Base-by-base conservation (phyloP, 1,284 basidiomycete genomes). In the Albatrellus sp. region DNA sequence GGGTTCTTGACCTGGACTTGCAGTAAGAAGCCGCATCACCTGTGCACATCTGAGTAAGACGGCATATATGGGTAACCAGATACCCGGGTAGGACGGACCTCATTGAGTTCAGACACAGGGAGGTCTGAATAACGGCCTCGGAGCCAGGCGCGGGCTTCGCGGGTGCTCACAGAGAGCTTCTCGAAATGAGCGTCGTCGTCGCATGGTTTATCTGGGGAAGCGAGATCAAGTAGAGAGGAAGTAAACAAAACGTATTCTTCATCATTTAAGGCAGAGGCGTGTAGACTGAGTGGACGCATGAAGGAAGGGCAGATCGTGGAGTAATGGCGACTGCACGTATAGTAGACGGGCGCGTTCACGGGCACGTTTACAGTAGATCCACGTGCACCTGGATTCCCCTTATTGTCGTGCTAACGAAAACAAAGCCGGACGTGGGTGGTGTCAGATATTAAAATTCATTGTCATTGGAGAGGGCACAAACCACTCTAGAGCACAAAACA, bases 141-240 rank as follows among this genome's bases (percentile, higher is more conserved):
- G 46, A 87, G 61, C 83, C 83, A 87, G 8, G 80, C 83, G 33
- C 83, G 65, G 4, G 69, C 75, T 56, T 86, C 83, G 31, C 82
- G 70, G 16, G 75, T 68, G 38, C 74, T 70, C 28, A 84, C 61
- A 7, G 57, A 52, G 46, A 72, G 65, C 32, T 59, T 57, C 48
- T 78, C 77, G 53, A 72, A 76, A 53, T 68, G 68, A 1, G 58
- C 59, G 55, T 75, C 73, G 50, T 69, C 63, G 24, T 24, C 54
- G 41, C 48, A 33, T 16, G 46, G 40, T 28, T 43, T 47, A 32
- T 61, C 56, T 11, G 57, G 53, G 41, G 66, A 64, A 1, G 67
- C 60, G 42, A 87, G 67, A 54, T 83, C 80, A 35, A 59, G 57
- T 37, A 87, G 63, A 31, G 72, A 73, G 9, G 67, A 50, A 0